A percentile compares a stretch with the other conserved stretches of the same genome.
phyloP scores from a whole-genome alignment of 805 yeast species.

The Candida sakaeoensis region DNA sequence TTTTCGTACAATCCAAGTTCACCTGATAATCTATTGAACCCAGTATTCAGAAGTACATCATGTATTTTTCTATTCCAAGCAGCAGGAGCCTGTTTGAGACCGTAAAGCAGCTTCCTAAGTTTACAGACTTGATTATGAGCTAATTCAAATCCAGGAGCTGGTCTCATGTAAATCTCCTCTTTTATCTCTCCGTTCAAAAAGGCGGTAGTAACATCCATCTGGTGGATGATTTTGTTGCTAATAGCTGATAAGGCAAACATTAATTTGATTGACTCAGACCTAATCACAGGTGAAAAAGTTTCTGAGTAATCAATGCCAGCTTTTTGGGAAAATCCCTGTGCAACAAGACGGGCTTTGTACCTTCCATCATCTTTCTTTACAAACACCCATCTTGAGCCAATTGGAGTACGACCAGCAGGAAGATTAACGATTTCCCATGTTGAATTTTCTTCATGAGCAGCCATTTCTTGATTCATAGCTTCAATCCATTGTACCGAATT shows the following conservation, averaged over 20 bases:
- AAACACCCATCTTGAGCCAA: too few relatives aligned
- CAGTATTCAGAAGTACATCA: neutral
- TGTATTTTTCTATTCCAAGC: neutral
- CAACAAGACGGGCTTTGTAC: too few relatives aligned
- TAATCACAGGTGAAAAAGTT: constrained; percentile 2
- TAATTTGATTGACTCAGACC: neutral
- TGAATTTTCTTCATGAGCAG: too few relatives aligned
- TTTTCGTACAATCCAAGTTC: neutral
- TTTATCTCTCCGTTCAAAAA: neutral
- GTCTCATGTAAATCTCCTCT: too few relatives aligned
- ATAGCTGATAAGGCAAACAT: neutral
- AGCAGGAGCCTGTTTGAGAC: neutral
- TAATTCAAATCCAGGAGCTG: neutral
- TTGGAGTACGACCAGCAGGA: too few relatives aligned
- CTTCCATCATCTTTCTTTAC: too few relatives aligned
- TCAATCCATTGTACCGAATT: too few relatives aligned
- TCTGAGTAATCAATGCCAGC: neutral
- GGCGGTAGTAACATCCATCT: constrained; percentile 3
- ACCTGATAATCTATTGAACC: neutral
- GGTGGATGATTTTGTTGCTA: neutral
- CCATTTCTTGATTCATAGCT: too few relatives aligned
- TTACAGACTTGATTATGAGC: neutral
- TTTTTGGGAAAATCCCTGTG: neutral
- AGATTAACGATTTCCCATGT: too few relatives aligned
- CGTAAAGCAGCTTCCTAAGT: neutral